Base-by-base conservation (phyloP, 2,329 filamentous ascomycete genomes). In the Alternaria tenuissima region DNA sequence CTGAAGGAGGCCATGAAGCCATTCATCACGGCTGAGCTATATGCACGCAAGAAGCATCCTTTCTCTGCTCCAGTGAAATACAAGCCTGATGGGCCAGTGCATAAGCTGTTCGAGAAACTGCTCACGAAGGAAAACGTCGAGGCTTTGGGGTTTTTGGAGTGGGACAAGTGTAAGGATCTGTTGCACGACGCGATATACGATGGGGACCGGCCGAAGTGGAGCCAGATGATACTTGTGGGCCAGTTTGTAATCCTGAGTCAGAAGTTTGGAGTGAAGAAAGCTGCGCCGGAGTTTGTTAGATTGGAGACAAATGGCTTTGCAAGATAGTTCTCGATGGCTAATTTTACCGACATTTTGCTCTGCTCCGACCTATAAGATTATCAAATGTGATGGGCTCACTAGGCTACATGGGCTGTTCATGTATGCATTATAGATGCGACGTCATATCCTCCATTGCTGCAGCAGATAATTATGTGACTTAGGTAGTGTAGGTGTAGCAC, bases 21-120 rank as follows among this genome's bases (percentile, higher is more conserved):
- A 3, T 86, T 81, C 63, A 79, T 86, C 57, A 84, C 84, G 0
- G 73, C 82, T 14, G 85, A 87, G 71, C 68, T 86, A 5, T 86
- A 86, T 68, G 70, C 77, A 30, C 74, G 82, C 9, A 81, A 74
- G 61, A 87, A 86, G 68, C 78, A 83, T 20, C 78, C 82, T 0
- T 86, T 82, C 63, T 67, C 78, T n/a, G 84, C 82, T 1, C 85
- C 84, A 0, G 73, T 75, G 0, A 72, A 64, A 22, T 86, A 79
- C 64, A 75, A 76, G 1, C 65, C 69, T 0, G 75, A 77, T 30
- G 84, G 85, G 0, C 81, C 82, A 1, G 55, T 87, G 28, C 78
- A 84, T 52, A 64, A 69, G 34, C 57, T 78, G 3, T 66, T 78
- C 7, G 57, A 66, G 18, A 54, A 59, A 7, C 62, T 78, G 38